Evolutionary conservation across 2,329 filamentous ascomycete species (phyloP), one percentile per base, ranked within the genome.

Genomic region (Ophiocordyceps sinensis): DNA sequence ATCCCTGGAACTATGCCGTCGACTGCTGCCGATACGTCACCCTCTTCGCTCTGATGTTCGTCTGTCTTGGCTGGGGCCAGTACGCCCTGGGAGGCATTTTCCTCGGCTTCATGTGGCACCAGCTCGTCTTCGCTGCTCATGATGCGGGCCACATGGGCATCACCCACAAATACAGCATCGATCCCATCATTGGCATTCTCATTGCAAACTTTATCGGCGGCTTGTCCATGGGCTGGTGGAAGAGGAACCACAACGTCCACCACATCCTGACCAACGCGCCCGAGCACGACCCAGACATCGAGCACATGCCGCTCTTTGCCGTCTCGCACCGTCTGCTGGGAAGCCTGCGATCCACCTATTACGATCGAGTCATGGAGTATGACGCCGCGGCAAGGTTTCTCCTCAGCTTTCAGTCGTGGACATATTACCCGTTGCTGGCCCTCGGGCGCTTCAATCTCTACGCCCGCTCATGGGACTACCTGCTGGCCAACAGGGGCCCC

Each of bases 131-230:
- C 56, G 81, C 82, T 1, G 91, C 85, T 45, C 91, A 98, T 60
- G 91, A 98, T 67, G 85, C 89, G 39, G 88, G 86, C 7, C 91
- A 98, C 61, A 94, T 95, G 82, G 91, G 85, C 49, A 94, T 98
- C 52, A 98, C 91, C 2, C 89, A 96, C 61, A 71, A 81, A 56
- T 96, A 89, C 58, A 79, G 83, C 39, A 63, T 77, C 31, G 91
- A 98, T 59, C 82, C 82, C 2, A 70, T 82, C 38, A 85, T 98
- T 46, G 89, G 86, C 38, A 94, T 96, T 54, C 64, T 94, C 48
- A 82, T 95, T 53, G 87, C 88, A 41, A 83, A 94, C 58, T 96
- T 82, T 52, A 66, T 91, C 17, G 91, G 91, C 31, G 91, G 91
- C 0, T 64, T 98, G 29, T 94, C 86, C 23, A 65, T 94, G 41